Percentiles rank a stretch among this genome's conserved stretches.
phyloP scores from a whole-genome alignment of 2,329 filamentous ascomycete species.

The Talaromyces sp. region DNA sequence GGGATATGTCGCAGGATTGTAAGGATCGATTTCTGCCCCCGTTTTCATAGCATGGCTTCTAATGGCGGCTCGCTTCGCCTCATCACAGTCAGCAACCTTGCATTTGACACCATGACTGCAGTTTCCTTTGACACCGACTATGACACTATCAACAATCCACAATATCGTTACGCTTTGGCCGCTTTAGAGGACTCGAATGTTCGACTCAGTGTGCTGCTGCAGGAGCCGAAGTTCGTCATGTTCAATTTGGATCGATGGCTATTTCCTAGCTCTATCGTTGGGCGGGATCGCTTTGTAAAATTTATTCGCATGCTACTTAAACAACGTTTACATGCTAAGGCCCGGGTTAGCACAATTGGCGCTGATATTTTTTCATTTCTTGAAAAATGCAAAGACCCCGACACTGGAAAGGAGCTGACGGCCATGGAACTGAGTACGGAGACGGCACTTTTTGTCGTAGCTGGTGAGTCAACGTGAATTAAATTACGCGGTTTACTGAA shows the following conservation, averaged over 20 bases:
- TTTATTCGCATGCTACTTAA: constrained; percentile 2
- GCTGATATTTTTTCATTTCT: background rate
- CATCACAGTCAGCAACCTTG: background rate
- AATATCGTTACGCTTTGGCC: background rate
- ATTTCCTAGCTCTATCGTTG: background rate
- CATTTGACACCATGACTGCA: constrained; percentile 1
- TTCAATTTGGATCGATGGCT: background rate
- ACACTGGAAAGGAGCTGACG: background rate
- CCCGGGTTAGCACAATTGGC: background rate
- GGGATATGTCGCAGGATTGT: constrained; percentile 2
- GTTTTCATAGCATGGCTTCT: background rate
- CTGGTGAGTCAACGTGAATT: background rate
- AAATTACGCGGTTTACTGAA: too few species aligned
- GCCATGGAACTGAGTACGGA: background rate
- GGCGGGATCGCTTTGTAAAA: background rate
- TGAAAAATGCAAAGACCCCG: background rate
- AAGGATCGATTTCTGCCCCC: background rate
- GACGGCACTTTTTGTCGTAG: background rate
- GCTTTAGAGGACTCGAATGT: background rate
- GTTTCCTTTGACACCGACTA: background rate
- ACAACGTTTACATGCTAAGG: background rate
- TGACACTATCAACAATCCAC: background rate
- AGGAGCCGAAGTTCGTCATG: background rate
- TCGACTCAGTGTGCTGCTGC: background rate
- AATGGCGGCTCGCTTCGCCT: background rate